A percentile compares a stretch with the other conserved stretches of the same genome.
Conservation (phyloP, 495 filamentous ascomycete genomes). For the Penicillium cosmopolitanum region DNA sequence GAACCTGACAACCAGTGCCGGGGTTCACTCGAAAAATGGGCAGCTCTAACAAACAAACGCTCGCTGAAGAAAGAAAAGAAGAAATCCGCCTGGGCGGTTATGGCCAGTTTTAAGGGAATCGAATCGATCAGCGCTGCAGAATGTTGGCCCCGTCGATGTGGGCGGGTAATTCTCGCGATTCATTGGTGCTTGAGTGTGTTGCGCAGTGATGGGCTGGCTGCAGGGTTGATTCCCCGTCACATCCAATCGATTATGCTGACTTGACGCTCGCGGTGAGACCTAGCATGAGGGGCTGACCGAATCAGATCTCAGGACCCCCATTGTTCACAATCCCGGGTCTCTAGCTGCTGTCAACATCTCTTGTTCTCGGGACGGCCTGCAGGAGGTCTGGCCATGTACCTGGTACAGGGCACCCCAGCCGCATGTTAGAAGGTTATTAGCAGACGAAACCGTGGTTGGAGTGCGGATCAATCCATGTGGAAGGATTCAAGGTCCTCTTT, state of each 20-base stretch:
- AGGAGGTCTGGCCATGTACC: slow-evolving; percentile 4
- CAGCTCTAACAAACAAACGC: slow-evolving; percentile 71
- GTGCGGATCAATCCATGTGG: slow-evolving; percentile 4
- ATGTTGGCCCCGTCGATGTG: slow-evolving; percentile 1
- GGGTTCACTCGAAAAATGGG: slow-evolving; percentile 51
- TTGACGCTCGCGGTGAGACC: slow-evolving; percentile 12
- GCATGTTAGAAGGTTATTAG: slow-evolving; percentile 1
- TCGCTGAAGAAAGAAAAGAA: slow-evolving; percentile 72
- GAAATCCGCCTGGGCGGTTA: slow-evolving; percentile 45
- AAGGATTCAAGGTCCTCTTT: slow-evolving; percentile 11
- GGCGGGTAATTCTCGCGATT: slow-evolving; percentile 29
- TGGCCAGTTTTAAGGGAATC: slow-evolving; percentile 37
- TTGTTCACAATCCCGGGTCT: not conserved
- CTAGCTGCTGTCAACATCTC: not conserved
- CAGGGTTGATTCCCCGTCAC: slow-evolving; percentile 1
- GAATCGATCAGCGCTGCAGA: slow-evolving; percentile 21
- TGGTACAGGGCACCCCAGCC: not conserved
- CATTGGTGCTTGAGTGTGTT: slow-evolving; percentile 22
- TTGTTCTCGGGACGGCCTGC: slow-evolving; percentile 5
- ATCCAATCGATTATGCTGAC: not conserved
- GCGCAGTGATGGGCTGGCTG: slow-evolving; percentile 23
- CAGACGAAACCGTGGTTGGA: not conserved
- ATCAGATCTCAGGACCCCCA: not conserved
- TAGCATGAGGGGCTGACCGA: not conserved
- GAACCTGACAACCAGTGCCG: slow-evolving; percentile 54